A percentile compares a stretch with the other conserved stretches of the same genome.
Conservation (phyloP, 192 early-diverging fungal species). For the Helicostylum pulchrum region DNA sequence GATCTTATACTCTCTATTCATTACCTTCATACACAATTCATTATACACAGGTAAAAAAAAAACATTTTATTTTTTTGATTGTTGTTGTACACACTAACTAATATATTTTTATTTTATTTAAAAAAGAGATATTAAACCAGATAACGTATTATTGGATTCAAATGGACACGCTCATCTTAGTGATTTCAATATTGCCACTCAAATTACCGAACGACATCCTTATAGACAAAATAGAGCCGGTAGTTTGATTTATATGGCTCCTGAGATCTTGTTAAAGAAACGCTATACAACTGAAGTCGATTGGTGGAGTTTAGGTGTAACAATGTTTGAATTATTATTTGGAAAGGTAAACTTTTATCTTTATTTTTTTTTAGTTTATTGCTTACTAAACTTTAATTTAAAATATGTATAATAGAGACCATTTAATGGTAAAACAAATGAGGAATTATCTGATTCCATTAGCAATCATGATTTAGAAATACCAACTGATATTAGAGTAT, state of each 20-base stretch:
- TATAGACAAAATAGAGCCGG: conserved; percentile 77
- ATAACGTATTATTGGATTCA: conserved; percentile 78
- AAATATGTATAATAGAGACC: too few species aligned
- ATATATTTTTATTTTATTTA: too few species aligned
- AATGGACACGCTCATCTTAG: conserved; percentile 88
- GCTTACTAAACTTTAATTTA: not conserved
- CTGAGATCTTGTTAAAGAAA: conserved; percentile 63
- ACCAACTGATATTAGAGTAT: conserved; percentile 20
- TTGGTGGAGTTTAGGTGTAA: conserved; percentile 85
- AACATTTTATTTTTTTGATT: too few species aligned
- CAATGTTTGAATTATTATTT: conserved; percentile 72
- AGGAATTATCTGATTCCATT: too few species aligned
- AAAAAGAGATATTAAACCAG: conserved; percentile 95
- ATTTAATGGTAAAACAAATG: conserved; percentile 38
- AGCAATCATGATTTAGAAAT: too few species aligned
- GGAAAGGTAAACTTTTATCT: conserved; percentile 62
- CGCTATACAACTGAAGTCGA: conserved; percentile 52
- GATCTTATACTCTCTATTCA: conserved; percentile 76
- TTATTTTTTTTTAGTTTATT: not conserved
- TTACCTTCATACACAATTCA: conserved; percentile 76
- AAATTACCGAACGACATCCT: conserved; percentile 50
- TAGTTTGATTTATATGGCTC: conserved; percentile 87
- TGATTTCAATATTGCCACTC: conserved; percentile 94
- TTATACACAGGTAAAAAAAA: conserved; percentile 73
- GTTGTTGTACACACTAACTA: too few species aligned